phyloP scores from a whole-genome alignment of 305 asterid species.

The Solanum hybrid region DNA sequence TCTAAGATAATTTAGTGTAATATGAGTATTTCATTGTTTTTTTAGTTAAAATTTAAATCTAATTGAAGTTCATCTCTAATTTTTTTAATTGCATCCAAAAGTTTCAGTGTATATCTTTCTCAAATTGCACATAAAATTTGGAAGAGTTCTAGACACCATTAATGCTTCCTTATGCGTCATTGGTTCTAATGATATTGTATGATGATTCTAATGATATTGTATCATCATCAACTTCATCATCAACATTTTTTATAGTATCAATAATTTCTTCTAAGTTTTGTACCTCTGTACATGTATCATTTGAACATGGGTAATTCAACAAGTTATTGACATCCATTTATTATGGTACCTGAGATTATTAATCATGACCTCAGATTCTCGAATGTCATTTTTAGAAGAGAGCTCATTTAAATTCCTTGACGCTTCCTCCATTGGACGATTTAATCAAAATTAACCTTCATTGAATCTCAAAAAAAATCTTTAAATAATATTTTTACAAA shows the following conservation, averaged over 20 bases:
- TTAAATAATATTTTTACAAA: too few relatives aligned
- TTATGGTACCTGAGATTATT: not conserved
- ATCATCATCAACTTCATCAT: not conserved
- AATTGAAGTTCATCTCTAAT: not conserved
- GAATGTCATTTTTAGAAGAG: not conserved
- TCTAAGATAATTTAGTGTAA: not conserved
- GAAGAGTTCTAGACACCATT: not conserved
- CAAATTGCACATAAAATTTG: not conserved
- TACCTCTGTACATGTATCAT: not conserved
- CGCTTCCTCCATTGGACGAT: not conserved
- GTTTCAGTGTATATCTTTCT: not conserved
- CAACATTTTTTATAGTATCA: not conserved
- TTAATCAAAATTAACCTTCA: not conserved
- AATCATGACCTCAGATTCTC: too few relatives aligned
- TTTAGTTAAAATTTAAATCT: not conserved
- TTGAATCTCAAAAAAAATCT: not conserved
- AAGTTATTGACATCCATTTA: not conserved
- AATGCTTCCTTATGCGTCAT: not conserved
- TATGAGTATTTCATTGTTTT: not conserved
- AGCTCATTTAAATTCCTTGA: not conserved
- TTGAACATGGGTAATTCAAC: not conserved
- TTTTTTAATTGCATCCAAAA: not conserved
- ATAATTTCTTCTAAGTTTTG: not conserved
- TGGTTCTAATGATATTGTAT: not conserved
- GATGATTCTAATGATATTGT: not conserved